Base-by-base conservation (phyloP, 2,329 filamentous ascomycete species). In the Calonectria leucothoes region DNA sequence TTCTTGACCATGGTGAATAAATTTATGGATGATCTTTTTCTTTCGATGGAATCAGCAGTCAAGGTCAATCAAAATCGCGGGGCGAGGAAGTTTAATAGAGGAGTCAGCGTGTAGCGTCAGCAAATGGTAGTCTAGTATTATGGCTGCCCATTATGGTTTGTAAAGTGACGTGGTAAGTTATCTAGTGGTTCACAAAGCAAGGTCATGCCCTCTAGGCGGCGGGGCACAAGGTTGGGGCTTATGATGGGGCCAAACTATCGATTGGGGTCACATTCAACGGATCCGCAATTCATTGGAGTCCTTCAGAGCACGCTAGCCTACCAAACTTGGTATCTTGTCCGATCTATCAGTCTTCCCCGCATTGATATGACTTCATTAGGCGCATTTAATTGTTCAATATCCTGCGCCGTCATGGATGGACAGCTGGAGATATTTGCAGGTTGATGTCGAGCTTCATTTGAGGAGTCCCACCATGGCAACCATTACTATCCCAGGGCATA, bases 1-100 rank as follows among this genome's bases (percentile, higher is more conserved):
- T 84, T 84, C 76, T 83, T 84, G 63, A 78, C 81, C 83, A 84
- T 84, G 10, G 3, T 64, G 10, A 25, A 76, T 48, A 39, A n/a
- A 35, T 15, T 35, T 15, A 29, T 31, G 20, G 31, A 52, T 42
- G 11, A 11, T 29, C 27, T n/a, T 25, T 10, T 14, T 33, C 15
- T 23, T 11, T 35, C 8, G 27, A n/a, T 2, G 42, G 48, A 33
- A 25, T n/a, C 29, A 33, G 12, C 11, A 48, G 20, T 29, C 31
- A 20, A 23, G 3, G 12, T 14, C n/a, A 27, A 39, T 59, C 12
- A 37, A 27, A 25, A 59, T 23, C 12, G 31, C 33, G 55, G 29
- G 33, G 55, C n/a, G 27, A 7, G 11, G 55, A 59, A 37, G 33
- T 59, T 39, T 59, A 59, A 59, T 39, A 25, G n/a, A 11, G 10